Evolutionary conservation across 2,329 filamentous ascomycete genomes (phyloP), one percentile per base, ranked within the genome.

Genomic region (Colletotrichum lentis): DNA sequence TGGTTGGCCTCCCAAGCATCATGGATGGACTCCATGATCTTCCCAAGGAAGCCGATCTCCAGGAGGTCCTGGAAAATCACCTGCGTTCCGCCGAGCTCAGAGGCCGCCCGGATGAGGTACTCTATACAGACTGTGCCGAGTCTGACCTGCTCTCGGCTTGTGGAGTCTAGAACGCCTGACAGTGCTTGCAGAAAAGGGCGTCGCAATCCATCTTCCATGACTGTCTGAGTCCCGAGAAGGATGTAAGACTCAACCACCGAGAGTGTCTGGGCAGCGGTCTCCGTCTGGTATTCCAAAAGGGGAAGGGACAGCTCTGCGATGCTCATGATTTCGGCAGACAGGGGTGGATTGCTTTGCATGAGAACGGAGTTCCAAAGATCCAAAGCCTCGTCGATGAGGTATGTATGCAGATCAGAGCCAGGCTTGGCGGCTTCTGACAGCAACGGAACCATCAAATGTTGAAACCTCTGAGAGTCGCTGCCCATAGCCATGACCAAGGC

Each of bases 351-450:
- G 66, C 89, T 90, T 73, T 93, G 88, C 70, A 83, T 83, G 44
- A 94, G 78, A 12, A 97, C 88, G 2, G 91, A 88, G 41, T 86
- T 85, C 95, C 95, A 98, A 3, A 99, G 86, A 64, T 97, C 94
- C 16, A 98, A 83, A 0, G 93, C 92, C 76, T 99, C 96, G 70
- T 98, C 96, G 14, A 97, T 88, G 12, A 99, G 86, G 74, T 97
- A 96, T 2, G 94, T 81, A 72, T 92, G 88, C 49, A 91, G 84
- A 46, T 91, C 87, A 1, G 93, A 96, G 12, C 86, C 88, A 3
- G 91, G 89, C 66, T 94, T 87, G 43, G 96, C 88, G 1, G 94
- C 93, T 73, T 91, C 91, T 53, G 88, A 85, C 49, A 99, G 90
- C 58, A 98, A 86, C 0, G 95, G 94, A 20, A 97, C 81, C 72